A percentile compares a stretch with the other conserved stretches of the same genome.
These are phyloP conservation scores for Fusarium marasasianum DNA, from an alignment of 2,329 filamentous ascomycete species.

Conservation along the genomic window DNA sequence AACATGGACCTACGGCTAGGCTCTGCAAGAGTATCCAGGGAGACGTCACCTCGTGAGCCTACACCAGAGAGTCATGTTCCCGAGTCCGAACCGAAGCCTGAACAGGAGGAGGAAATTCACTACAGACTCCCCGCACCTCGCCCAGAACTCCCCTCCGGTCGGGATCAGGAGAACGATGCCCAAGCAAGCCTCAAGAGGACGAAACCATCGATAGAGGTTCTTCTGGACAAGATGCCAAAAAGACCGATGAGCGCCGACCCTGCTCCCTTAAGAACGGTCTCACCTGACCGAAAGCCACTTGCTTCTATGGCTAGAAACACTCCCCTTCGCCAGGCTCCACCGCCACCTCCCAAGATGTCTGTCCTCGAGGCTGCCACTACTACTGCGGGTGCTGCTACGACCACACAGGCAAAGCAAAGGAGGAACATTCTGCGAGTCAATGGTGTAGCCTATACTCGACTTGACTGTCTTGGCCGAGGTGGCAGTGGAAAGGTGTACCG, in stretches of 20 bases:
- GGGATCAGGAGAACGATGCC: constrained; percentile 88
- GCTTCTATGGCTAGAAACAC: constrained; percentile 70
- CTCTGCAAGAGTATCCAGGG: constrained; percentile 45
- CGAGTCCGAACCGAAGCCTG: constrained; percentile 18
- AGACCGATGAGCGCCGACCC: constrained; percentile 60
- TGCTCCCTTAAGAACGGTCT: constrained; percentile 50
- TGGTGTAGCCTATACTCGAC: constrained; percentile 86
- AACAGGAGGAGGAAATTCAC: constrained; percentile 51
- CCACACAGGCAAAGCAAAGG: constrained; percentile 77
- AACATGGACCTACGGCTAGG: constrained; percentile 49
- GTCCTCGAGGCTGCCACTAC: constrained; percentile 91
- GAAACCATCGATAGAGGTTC: constrained; percentile 63
- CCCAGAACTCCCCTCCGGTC: constrained; percentile 66
- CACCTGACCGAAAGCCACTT: constrained; percentile 67
- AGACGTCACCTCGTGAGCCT: constrained; percentile 28
- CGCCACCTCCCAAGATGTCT: constrained; percentile 95
- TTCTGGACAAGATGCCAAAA: constrained; percentile 65
- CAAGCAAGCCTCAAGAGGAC: constrained; percentile 73
- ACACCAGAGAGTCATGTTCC: constrained; percentile 24
- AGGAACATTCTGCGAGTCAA: constrained; percentile 89
- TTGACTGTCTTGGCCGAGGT: constrained; percentile 90
- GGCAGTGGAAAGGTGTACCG: constrained; percentile 95
- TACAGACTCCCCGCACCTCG: constrained; percentile 59
- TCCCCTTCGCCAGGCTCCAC: constrained; percentile 79
- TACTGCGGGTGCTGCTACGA: constrained; percentile 80